Evolutionary conservation across 2,329 filamentous ascomycete species (phyloP).

Genomic region (Eutypella sp.): DNA sequence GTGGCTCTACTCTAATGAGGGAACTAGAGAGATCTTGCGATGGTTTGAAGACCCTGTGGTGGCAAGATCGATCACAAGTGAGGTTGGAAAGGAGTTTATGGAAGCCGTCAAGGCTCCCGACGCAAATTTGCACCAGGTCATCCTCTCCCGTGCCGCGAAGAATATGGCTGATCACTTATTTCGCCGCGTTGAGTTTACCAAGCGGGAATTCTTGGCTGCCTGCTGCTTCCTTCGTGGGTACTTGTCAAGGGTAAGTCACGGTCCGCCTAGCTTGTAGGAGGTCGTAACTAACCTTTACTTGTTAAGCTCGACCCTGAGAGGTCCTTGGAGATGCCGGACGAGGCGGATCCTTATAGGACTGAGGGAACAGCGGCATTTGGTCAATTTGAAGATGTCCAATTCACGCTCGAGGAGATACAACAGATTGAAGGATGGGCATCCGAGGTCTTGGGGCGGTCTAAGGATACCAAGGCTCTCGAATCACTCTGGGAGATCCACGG

Average conservation of each 20-base stretch:
- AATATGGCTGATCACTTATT: constrained; percentile 24
- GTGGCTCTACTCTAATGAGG: constrained; percentile 23
- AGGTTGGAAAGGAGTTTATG: constrained; percentile 13
- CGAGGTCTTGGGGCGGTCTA: constrained; percentile 10
- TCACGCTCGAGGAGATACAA: constrained; percentile 15
- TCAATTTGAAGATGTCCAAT: constrained; percentile 15
- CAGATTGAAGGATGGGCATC: constrained; percentile 22
- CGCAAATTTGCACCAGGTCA: constrained; percentile 16
- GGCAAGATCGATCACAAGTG: constrained; percentile 14
- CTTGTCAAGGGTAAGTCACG: constrained; percentile 20
- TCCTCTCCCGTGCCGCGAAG: constrained; percentile 19
- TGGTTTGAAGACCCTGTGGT: constrained; percentile 25
- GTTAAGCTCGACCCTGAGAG: constrained; percentile 18
- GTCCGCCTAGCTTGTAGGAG: background rate
- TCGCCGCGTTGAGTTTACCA: constrained; percentile 21
- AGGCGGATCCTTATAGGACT: constrained; percentile 12
- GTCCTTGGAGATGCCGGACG: constrained; percentile 16
- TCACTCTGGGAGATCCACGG: constrained; percentile 27
- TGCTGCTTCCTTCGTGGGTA: constrained; percentile 24
- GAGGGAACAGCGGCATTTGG: constrained; percentile 2
- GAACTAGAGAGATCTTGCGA: constrained; percentile 18
- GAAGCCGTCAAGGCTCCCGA: constrained; percentile 13
- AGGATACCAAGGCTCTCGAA: constrained; percentile 14
- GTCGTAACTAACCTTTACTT: constrained; percentile 9
- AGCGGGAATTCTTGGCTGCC: constrained; percentile 22